A percentile compares a stretch with the other conserved stretches of the same genome.
These are phyloP conservation scores for Trichoderma atrobrunneum DNA, from an alignment of 2,329 filamentous ascomycete genomes.

Conservation along the genomic window DNA sequence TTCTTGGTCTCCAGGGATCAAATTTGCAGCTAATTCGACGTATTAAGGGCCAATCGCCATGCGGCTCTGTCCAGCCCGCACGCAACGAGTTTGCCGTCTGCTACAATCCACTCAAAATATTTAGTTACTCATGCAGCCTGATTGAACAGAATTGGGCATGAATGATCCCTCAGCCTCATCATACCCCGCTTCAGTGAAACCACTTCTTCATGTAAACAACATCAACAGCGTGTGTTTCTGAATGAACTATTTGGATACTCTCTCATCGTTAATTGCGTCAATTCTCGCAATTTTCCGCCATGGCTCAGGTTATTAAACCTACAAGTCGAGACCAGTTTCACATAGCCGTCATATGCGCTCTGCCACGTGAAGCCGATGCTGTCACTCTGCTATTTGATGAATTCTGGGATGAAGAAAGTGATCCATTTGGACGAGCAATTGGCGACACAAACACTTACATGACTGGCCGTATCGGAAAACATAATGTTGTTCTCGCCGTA, in stretches of 20 bases:
- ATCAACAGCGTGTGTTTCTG: background rate
- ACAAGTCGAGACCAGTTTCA: slow-evolving; percentile 21
- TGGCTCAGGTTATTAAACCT: background rate
- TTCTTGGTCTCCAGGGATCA: background rate
- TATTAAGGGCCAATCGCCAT: background rate
- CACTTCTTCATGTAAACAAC: background rate
- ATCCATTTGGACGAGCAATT: slow-evolving; percentile 23
- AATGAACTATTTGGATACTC: background rate
- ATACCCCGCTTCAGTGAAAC: background rate
- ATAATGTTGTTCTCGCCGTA: slow-evolving; percentile 31
- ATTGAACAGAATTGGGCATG: background rate
- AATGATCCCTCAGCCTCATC: background rate
- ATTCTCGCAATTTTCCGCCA: background rate
- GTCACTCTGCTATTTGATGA: slow-evolving; percentile 27
- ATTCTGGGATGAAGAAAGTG: slow-evolving; percentile 27
- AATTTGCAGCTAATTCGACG: background rate
- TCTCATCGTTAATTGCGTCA: background rate
- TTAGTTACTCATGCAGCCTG: background rate
- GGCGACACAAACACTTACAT: slow-evolving; percentile 33
- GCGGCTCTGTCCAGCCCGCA: background rate
- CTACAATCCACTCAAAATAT: background rate
- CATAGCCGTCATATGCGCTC: slow-evolving; percentile 31
- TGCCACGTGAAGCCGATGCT: slow-evolving; percentile 28
- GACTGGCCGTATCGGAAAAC: slow-evolving; percentile 29
- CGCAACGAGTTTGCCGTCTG: background rate